phyloP scores from a whole-genome alignment of 2,329 filamentous ascomycete species.

The Colletotrichum sp. region DNA sequence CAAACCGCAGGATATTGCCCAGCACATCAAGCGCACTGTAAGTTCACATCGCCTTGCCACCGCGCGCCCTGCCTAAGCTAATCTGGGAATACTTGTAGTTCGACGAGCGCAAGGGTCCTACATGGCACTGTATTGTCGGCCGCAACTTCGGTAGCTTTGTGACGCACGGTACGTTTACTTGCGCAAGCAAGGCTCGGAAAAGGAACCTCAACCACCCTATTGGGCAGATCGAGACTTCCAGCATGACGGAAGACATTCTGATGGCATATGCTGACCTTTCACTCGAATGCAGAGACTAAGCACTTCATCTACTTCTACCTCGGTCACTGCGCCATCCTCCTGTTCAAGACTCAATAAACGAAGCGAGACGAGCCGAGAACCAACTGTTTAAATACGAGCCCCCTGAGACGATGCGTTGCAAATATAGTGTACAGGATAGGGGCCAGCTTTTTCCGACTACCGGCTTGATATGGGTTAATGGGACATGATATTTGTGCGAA shows the following conservation, averaged over 20 bases:
- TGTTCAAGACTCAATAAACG: slow-evolving; percentile 95
- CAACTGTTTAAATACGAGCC: not conserved
- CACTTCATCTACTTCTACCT: slow-evolving; percentile 99
- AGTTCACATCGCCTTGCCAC: slow-evolving; percentile 27
- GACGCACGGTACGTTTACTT: slow-evolving; percentile 80
- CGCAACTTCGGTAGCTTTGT: slow-evolving; percentile 99
- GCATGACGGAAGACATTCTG: not conserved
- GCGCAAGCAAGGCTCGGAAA: not conserved
- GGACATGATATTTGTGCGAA: slow-evolving; percentile 13
- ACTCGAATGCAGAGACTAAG: slow-evolving; percentile 79
- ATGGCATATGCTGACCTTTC: slow-evolving; percentile 11
- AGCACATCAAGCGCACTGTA: slow-evolving; percentile 94
- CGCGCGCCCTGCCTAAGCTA: not conserved
- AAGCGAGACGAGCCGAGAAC: not conserved
- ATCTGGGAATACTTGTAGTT: slow-evolving; percentile 64
- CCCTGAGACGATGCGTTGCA: not conserved
- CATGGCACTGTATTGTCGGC: slow-evolving; percentile 99
- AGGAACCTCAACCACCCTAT: not conserved
- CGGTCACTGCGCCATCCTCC: slow-evolving; percentile 94
- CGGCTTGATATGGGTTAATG: slow-evolving; percentile 9
- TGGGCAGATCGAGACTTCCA: not conserved
- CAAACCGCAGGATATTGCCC: slow-evolving; percentile 79
- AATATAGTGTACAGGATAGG: slow-evolving; percentile 2
- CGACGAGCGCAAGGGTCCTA: slow-evolving; percentile 94
- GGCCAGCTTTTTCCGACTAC: not conserved